Conservation (phyloP, 2,329 filamentous ascomycete species). For the Neonectria hederae region DNA sequence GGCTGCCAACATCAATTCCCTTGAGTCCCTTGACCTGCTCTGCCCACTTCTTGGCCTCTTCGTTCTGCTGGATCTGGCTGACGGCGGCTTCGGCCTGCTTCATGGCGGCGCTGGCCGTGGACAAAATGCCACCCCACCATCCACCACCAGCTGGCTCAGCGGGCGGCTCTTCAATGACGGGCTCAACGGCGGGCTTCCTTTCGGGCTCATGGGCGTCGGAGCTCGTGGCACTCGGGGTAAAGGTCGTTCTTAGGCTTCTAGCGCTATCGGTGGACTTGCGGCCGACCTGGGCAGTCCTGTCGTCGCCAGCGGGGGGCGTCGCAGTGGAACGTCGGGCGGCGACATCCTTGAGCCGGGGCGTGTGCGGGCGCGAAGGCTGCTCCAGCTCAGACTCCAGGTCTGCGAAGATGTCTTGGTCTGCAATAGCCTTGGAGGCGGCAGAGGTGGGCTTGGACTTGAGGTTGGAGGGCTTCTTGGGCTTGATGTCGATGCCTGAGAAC, state of each 20-base stretch:
- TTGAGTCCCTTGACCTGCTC: conserved; percentile 82
- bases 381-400: conserved; percentile 82
- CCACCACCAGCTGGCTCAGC: conserved; percentile 66
- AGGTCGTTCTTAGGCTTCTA: conserved; percentile 74
- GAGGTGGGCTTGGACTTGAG: conserved; percentile 59
- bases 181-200: conserved; percentile 59
- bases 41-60: conserved; percentile 96
- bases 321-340: conserved; percentile 57
- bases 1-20: conserved; percentile 74
- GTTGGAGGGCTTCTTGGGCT: conserved; percentile 58
- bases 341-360: conserved; percentile 74
- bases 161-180: conserved; percentile 48
- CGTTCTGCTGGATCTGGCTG: conserved; percentile 94
- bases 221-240: conserved; percentile 74
- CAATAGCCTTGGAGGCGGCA: conserved; percentile 58
- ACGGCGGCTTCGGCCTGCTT: conserved; percentile 94
- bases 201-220: conserved; percentile 68
- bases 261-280: conserved; percentile 84
- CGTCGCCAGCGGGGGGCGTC: conserved; percentile 69
- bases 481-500: conserved; percentile 68
- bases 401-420: conserved; percentile 81
- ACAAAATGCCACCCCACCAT: conserved; percentile 90
- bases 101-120: conserved; percentile 84
- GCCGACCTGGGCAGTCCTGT: conserved; percentile 57
- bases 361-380: conserved; percentile 80